Evolutionary conservation across 441 rosid species (phyloP), one percentile per base, ranked within the genome.

Genomic region (Francoa sonchifolia): DNA sequence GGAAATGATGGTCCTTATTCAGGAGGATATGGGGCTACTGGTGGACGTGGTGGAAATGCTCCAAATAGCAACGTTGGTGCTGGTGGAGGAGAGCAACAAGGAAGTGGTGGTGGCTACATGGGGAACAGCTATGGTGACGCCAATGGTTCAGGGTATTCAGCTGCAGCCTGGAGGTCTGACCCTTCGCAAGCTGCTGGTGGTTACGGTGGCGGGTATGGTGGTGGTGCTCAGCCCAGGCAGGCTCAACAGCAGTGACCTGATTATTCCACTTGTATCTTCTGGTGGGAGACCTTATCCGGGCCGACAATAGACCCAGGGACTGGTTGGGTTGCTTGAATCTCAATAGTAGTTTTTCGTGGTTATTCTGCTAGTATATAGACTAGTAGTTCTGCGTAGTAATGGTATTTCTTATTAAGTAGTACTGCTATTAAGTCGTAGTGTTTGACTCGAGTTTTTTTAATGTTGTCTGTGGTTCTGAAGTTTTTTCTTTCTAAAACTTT

Each of bases 251-350:
- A 51, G 44, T 62, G 57, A 62, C 42, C 46, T 18, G 25, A 2
- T 18, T 36, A 23, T 11, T 36, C 19, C 13, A 18, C n/a, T n/a
- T 6, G 8, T 25, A 0, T 42, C 37, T 36, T 14, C 36, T 31
- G 36, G 21, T 12, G 32, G 42, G 19, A 41, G 44, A 33, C 26
- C 39, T 14, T 16, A 22, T 11, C 12, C 23, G 21, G 31, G 44
- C 37, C 18, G 37, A 41, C 46, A 55, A 47, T 49, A 32, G 19
- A 54, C 48, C 51, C 40, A 35, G 51, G 51, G 54, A 58, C 55
- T 54, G 57, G 53, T 55, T 58, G 65, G 56, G 47, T 43, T 58
- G 72, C 65, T 54, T 55, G 55, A 62, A 58, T 52, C 46, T 60
- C 44, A 39, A 56, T 34, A 49, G 56, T 66, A 50, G 47, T 53